Evolutionary conservation across 306 rosid genomes (phyloP).

Genomic region (Hylodesmum podocarpum): DNA sequence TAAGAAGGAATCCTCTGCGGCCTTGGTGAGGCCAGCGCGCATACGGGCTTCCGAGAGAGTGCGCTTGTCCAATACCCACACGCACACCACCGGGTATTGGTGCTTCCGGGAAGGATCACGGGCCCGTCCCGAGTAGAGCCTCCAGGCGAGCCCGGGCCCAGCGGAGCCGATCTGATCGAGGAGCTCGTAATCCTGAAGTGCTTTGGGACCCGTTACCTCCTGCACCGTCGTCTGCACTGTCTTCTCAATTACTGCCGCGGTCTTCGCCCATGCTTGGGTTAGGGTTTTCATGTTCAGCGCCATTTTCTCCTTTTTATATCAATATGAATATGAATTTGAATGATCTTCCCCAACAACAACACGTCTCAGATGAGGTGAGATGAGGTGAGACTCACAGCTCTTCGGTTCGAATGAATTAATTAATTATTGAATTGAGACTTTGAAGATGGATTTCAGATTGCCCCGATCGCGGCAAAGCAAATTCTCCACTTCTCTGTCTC

Average conservation of each 20-base stretch:
- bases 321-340: too few relatives aligned
- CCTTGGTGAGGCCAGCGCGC: conserved; percentile 71
- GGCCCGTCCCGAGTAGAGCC: conserved; percentile 69
- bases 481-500: not conserved
- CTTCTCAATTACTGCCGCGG: conserved; percentile 94
- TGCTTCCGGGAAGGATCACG: conserved; percentile 81
- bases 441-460: not conserved
- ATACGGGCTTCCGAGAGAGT: conserved; percentile 67
- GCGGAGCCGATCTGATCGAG: conserved; percentile 97
- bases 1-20: conserved; percentile 76
- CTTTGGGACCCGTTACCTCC: conserved; percentile 94
- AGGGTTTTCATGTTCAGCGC: conserved; percentile 94
- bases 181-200: conserved; percentile 92
- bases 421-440: not conserved
- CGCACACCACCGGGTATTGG: conserved; percentile 88
- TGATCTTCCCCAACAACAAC: too few relatives aligned
- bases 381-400: too few relatives aligned
- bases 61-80: conserved; percentile 89
- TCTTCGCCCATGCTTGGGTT: conserved; percentile 95
- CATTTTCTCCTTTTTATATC: conserved; percentile 40
- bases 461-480: not conserved
- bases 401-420: too few relatives aligned
- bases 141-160: conserved; percentile 86
- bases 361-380: too few relatives aligned
- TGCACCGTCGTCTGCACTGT: conserved; percentile 90